Evolutionary conservation across 2,329 filamentous ascomycete species (phyloP).

Genomic region (Trichocomaceae sp.): DNA sequence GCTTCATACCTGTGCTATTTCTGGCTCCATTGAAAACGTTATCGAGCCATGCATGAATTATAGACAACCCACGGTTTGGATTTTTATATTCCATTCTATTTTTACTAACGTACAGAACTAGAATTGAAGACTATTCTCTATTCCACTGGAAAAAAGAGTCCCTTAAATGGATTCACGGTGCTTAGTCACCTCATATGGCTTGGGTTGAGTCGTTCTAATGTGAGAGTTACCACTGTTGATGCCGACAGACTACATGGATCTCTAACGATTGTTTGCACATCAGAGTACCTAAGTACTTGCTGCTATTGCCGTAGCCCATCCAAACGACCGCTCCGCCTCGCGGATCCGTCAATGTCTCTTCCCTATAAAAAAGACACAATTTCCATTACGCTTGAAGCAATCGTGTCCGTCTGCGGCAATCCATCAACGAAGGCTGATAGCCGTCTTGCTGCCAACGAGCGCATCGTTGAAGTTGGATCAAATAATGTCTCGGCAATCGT

Average conservation of each 20-base stretch:
- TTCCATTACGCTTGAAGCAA: conserved; percentile 55
- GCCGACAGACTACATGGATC: background rate
- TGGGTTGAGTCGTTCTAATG: conserved; percentile 1
- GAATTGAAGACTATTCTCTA: background rate
- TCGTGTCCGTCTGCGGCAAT: conserved; percentile 61
- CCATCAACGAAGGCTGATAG: no score
- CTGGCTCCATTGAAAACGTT: background rate
- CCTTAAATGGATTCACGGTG: background rate
- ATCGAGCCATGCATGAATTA: background rate
- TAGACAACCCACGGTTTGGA: background rate
- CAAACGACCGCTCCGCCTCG: background rate
- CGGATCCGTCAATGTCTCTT: background rate
- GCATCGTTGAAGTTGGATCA: no score
- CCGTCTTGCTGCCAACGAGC: no score
- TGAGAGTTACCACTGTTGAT: background rate
- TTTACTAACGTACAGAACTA: background rate
- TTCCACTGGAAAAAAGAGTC: background rate
- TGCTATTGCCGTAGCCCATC: background rate
- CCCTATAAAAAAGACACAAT: conserved; percentile 58
- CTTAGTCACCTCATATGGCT: background rate
- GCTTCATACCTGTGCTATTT: background rate
- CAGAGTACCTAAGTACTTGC: background rate
- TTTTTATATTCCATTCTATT: background rate
- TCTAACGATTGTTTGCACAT: background rate
- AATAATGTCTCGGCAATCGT: no score